A percentile compares a stretch with the other conserved stretches of the same genome.
Evolutionary conservation across 768 basidiomycete genomes (phyloP).

Genomic region (Termitomyces sp.): DNA sequence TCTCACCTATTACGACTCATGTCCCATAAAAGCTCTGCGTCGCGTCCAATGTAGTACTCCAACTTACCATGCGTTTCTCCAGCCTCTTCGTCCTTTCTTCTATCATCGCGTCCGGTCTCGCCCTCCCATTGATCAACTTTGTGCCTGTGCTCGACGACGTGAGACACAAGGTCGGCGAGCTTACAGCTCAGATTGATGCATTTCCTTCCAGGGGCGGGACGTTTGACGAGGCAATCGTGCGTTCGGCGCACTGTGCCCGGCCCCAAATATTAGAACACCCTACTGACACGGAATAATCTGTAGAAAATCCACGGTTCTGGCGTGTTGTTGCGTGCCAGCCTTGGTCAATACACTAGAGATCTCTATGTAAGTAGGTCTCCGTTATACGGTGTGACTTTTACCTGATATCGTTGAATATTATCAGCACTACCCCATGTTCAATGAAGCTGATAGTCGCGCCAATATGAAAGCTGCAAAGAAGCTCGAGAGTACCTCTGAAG

Average conservation of each 20-base stretch:
- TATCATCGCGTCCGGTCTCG: not conserved
- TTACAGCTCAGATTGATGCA: not conserved
- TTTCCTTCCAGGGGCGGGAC: not conserved
- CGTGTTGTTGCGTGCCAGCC: not conserved
- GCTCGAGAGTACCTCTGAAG: not conserved
- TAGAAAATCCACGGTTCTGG: not conserved
- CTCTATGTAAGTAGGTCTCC: not conserved
- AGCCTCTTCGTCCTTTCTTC: not conserved
- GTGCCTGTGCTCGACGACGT: not conserved
- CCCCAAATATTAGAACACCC: not conserved
- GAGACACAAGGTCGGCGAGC: not conserved
- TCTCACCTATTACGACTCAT: not conserved
- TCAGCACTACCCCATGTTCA: not conserved
- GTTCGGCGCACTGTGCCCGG: not conserved
- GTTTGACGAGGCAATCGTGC: not conserved
- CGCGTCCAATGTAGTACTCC: not conserved
- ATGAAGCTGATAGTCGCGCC: not conserved
- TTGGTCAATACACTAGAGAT: not conserved
- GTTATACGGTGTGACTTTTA: not conserved
- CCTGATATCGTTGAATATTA: not conserved
- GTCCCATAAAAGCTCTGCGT: not conserved
- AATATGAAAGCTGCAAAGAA: not conserved
- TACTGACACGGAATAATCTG: not conserved
- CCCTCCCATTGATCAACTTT: not conserved
- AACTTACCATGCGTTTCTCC: not conserved